Percentiles rank a stretch among this genome's conserved stretches.
phyloP scores from a whole-genome alignment of 352 stramenopile genomes.

The Phytophthora macrochlamydospora region DNA sequence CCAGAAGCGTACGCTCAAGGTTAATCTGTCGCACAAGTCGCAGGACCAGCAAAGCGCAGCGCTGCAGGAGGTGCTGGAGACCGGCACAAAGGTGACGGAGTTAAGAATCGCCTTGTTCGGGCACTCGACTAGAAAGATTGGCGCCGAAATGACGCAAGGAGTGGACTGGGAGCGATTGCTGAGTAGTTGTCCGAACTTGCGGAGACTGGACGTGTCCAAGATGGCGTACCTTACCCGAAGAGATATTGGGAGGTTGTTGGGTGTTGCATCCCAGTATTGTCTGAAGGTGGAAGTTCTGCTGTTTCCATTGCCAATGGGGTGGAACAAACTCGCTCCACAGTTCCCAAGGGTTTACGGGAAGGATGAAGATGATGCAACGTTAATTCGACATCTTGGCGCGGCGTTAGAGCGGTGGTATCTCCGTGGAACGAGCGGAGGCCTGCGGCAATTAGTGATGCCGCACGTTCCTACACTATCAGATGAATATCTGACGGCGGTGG shows the following conservation, averaged over 20 bases:
- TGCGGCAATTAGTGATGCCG: conserved; percentile 51
- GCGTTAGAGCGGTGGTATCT: conserved; percentile 50
- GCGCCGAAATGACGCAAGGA: conserved; percentile 33
- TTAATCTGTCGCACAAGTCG: conserved; percentile 57
- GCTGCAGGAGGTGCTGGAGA: conserved; percentile 21
- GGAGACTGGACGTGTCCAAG: conserved; percentile 53
- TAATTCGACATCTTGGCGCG: conserved; percentile 32
- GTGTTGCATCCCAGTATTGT: conserved; percentile 42
- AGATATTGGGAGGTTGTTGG: conserved; percentile 42
- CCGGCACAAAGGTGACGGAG: conserved; percentile 40
- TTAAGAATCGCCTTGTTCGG: conserved; percentile 56
- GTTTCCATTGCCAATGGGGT: conserved; percentile 46
- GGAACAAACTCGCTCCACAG: conserved; percentile 38
- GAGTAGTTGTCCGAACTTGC: conserved; percentile 42
- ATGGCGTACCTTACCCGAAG: conserved; percentile 57
- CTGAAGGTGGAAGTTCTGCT: conserved; percentile 53
- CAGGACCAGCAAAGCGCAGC: conserved; percentile 26
- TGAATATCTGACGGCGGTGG: conserved; percentile 45
- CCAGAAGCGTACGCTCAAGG: conserved; percentile 44
- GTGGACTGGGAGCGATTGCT: conserved; percentile 50
- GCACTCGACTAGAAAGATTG: conserved; percentile 36
- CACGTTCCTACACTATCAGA: conserved; percentile 42
- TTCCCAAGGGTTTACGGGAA: conserved; percentile 23
- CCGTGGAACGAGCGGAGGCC: conserved; percentile 28
- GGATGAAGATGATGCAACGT: conserved; percentile 31